Conservation (phyloP, 148 eudicot genomes). For the Hydrangea macrophylla region DNA sequence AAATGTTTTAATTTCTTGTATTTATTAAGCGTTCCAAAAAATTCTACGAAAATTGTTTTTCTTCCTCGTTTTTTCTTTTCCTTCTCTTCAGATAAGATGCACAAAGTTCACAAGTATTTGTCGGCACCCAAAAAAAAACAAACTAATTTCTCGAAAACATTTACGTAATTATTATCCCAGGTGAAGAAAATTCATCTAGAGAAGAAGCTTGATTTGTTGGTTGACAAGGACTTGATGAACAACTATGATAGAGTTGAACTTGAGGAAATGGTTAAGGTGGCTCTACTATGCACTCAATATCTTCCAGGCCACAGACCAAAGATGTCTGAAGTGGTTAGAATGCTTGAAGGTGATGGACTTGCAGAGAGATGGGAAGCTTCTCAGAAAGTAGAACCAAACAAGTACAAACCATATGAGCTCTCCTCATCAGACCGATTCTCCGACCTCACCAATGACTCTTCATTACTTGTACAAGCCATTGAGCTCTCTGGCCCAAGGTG, state of each 20-base stretch:
- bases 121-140: too few relatives aligned
- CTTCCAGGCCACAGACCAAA: conserved; percentile 59
- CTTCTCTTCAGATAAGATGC: too few relatives aligned
- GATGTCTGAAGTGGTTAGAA: conserved; percentile 74
- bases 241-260: conserved; percentile 54
- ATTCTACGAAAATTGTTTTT: too few relatives aligned
- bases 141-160: too few relatives aligned
- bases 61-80: too few relatives aligned
- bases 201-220: conserved; percentile 57
- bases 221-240: conserved; percentile 53
- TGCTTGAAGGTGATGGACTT: conserved; percentile 81
- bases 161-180: conserved; percentile 33
- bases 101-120: too few relatives aligned
- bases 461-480: conserved; percentile 65
- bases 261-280: conserved; percentile 68
- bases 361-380: conserved; percentile 82
- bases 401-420: conserved; percentile 42
- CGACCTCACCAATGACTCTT: conserved; percentile 70
- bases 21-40: too few relatives aligned
- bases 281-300: conserved; percentile 62
- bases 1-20: too few relatives aligned
- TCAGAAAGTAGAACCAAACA: conserved; percentile 50
- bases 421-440: conserved; percentile 62
- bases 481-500: conserved; percentile 81
- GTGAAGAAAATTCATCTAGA: conserved; percentile 67